Evolutionary conservation across 2,329 filamentous ascomycete genomes (phyloP), one percentile per base, ranked within the genome.

Genomic region (Fusarium sp.): DNA sequence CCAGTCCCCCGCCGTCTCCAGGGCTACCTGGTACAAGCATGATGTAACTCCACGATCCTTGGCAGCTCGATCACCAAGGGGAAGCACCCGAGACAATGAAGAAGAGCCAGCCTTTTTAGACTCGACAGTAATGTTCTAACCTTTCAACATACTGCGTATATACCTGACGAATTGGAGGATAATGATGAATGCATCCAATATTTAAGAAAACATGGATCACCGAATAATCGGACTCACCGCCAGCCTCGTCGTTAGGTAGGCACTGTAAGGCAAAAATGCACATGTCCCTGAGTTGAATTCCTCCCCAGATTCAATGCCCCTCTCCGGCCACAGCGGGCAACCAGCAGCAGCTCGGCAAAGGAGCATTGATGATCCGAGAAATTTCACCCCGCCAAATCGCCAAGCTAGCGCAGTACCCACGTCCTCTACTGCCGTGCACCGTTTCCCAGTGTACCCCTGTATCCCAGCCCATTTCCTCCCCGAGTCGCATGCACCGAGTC

Each of bases 351-450:
- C 56, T 58, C 74, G 68, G 66, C 35, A 4, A 20, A 56, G 79
- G 79, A 80, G 75, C 70, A 80, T 80, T 67, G 63, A 80, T 80
- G 66, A 78, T 80, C 79, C 79, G 79, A 65, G 10, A n/a, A 20
- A 24, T 8, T 27, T 56, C 71, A 79, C 79, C 76, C 78, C 76
- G 74, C 75, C 74, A 76, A 73, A 49, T 17, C 12, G 7, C n/a
- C 17, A 63, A 62, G 72, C 42, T 77, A 77, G 65, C 60, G 63
- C 20, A 59, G 60, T 78, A 77, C 75, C 56, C 62, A 14, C 5
- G 14, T 4, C 35, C 59, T 38, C 27, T 20, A 27, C 33, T 53
- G 49, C 33, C 31, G 3, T 27, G 7, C 24, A 59, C 69, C 10
- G 11, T 35, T 36, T n/a, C 38, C 14, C 17, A 44, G 40, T 64